Base-by-base conservation (phyloP, 257 asterid genomes). In the Solanum lycopersicoides region DNA sequence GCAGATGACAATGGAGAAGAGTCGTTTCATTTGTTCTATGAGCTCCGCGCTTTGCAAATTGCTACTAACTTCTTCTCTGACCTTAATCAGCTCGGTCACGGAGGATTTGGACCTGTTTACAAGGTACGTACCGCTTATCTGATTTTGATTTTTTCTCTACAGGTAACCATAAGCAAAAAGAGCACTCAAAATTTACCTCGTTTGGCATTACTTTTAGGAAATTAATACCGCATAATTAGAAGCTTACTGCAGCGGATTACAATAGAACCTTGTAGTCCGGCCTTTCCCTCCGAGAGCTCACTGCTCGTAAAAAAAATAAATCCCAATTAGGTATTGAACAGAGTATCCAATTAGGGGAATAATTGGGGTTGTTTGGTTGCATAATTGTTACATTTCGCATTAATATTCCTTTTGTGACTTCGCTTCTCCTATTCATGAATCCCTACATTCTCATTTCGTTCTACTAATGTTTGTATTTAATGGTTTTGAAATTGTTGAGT, bases 11-110 rank as follows among this genome's bases (percentile, higher is more conserved):
- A 50, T 45, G 89, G 63, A 12, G 93, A 89, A 20, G 92, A 89
- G 8, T 65, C 92, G 1, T 89, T 86, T 14, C 59, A 77, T 88
- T 90, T 95, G 91, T 94, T 94, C 87, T 95, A 91, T 86, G 93
- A 92, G 89, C 94, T 95, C 37, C 94, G 87, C 47, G 84, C 92
- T 74, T 92, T 96, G 88, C 95, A 94, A 87, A 89, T 93, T 88
- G 98, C 98, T 69, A 96, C 98, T 83, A 93, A 95, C 88, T 95
- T 93, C 89, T 96, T 96, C 92, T 94, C 98, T 34, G 98, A 93
- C 30, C 66, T 90, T 75, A 95, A 96, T 89, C 90, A 84, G 92
- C 94, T 96, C 16, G 98, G 98, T 39, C 97, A 91, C 85, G 98
- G 98, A 42, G 98, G 98, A 2, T 96, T 95, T 86, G 98, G 98